Evolutionary conservation across 495 filamentous ascomycete genomes (phyloP).

Genomic region (Pyrenopolyporus hunteri): DNA sequence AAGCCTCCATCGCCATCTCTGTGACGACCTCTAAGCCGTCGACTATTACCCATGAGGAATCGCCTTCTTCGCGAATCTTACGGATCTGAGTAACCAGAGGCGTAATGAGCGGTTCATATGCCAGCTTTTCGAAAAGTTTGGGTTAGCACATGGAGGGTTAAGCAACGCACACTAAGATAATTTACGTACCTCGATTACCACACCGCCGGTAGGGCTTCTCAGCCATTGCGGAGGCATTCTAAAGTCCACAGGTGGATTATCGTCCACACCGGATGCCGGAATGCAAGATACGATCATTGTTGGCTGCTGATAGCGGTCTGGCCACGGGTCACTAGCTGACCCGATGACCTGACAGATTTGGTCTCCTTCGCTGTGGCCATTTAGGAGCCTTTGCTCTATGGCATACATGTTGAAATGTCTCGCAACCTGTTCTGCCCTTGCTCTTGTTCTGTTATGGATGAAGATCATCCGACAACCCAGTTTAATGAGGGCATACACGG

Average conservation of each 20-base stretch:
- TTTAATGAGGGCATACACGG: slow-evolving; percentile 79
- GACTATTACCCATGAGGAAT: slow-evolving; percentile 75
- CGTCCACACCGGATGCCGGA: slow-evolving; percentile 67
- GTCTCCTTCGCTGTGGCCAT: slow-evolving; percentile 52
- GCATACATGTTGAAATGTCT: slow-evolving; percentile 69
- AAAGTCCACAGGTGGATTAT: slow-evolving; percentile 72
- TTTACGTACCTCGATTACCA: slow-evolving; percentile 69
- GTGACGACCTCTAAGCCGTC: slow-evolving; percentile 79
- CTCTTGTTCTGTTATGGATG: slow-evolving; percentile 72
- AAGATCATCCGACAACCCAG: slow-evolving; percentile 82
- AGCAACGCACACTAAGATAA: neutral
- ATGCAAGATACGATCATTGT: slow-evolving; percentile 82
- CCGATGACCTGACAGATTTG: slow-evolving; percentile 66
- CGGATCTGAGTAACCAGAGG: slow-evolving; percentile 68
- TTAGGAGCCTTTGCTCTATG: slow-evolving; percentile 35
- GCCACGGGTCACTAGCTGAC: slow-evolving; percentile 69
- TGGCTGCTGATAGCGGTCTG: slow-evolving; percentile 64
- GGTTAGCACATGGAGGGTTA: neutral
- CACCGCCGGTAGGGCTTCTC: slow-evolving; percentile 76
- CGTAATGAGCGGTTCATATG: slow-evolving; percentile 76
- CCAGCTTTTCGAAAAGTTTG: slow-evolving; percentile 51
- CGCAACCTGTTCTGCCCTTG: slow-evolving; percentile 69
- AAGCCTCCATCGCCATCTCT: slow-evolving; percentile 83
- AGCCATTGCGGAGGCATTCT: slow-evolving; percentile 78
- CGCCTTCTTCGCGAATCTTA: slow-evolving; percentile 62